phyloP scores from a whole-genome alignment of 2,329 filamentous ascomycete species.

The Calonectria crousiana region DNA sequence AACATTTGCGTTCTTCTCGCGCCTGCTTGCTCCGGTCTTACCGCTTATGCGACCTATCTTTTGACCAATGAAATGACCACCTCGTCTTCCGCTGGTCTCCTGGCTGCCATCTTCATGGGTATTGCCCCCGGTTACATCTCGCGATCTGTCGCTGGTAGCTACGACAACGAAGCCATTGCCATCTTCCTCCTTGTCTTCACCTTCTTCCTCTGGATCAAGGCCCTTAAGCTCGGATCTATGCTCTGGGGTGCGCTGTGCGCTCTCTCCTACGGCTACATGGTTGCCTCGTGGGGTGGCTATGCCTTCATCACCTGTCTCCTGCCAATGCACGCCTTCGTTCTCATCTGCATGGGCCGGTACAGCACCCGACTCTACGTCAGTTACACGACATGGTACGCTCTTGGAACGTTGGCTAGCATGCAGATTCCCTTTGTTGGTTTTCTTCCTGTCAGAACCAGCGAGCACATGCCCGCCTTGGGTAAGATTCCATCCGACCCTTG shows the following conservation, averaged over 20 bases:
- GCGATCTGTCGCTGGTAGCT: conserved; percentile 95
- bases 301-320: conserved; percentile 99
- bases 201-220: conserved; percentile 99
- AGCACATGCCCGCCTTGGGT: conserved; percentile 98
- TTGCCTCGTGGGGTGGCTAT: conserved; percentile 99
- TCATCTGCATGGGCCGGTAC: conserved; percentile 97
- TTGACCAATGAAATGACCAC: conserved; percentile 97
- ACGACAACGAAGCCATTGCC: conserved; percentile 99
- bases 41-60: conserved; percentile 92
- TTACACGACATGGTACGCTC: conserved; percentile 97
- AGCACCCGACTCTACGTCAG: conserved; percentile 94
- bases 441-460: conserved; percentile 93
- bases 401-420: conserved; percentile 97
- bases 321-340: conserved; percentile 91
- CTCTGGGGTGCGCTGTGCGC: conserved; percentile 96
- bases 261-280: conserved; percentile 99
- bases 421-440: conserved; percentile 99
- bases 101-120: conserved; percentile 96
- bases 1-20: conserved; percentile 98
- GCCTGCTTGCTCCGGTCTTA: conserved; percentile 93
- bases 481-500: conserved; percentile 25
- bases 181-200: conserved; percentile 99
- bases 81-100: conserved; percentile 93
- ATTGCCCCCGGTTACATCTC: conserved; percentile 98
- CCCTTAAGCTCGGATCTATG: conserved; percentile 94